Evolutionary conservation across 352 stramenopile genomes (phyloP).

Genomic region (Plasmopara muralis): DNA sequence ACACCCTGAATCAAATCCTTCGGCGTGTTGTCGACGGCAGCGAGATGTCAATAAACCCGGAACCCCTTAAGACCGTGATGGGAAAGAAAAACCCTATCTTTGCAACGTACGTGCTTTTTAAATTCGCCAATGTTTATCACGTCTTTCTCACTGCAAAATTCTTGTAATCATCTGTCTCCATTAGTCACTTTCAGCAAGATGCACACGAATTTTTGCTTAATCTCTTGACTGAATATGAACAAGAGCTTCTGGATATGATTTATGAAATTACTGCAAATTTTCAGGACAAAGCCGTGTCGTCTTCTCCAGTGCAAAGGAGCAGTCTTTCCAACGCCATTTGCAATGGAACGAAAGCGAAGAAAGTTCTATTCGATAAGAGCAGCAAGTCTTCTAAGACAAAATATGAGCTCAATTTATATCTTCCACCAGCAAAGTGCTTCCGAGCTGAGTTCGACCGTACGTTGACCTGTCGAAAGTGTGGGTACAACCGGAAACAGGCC

Average conservation of each 20-base stretch:
- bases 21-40: constrained; percentile 55
- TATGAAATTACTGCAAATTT: constrained; percentile 31
- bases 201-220: constrained; percentile 84
- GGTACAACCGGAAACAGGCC: constrained; percentile 67
- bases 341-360: constrained; percentile 17
- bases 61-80: constrained; percentile 74
- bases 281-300: constrained; percentile 15
- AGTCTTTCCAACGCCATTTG: constrained; percentile 66
- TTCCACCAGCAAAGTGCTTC: constrained; percentile 74
- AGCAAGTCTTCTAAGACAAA: constrained; percentile 19
- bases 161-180: constrained; percentile 1
- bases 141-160: constrained; percentile 8
- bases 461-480: constrained; percentile 68
- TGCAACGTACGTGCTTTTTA: constrained; percentile 52
- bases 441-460: constrained; percentile 68
- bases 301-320: constrained; percentile 24
- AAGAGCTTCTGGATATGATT: constrained; percentile 58
- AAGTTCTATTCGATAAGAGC: constrained; percentile 5
- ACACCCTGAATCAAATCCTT: constrained; percentile 49
- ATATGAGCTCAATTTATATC: constrained; percentile 39
- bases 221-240: constrained; percentile 79
- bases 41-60: constrained; percentile 66
- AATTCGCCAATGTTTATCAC: not conserved
- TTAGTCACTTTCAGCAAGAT: constrained; percentile 78
- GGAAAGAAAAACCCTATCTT: constrained; percentile 73